Base-by-base conservation (phyloP, 768 basidiomycete species). In the Imleria badia region DNA sequence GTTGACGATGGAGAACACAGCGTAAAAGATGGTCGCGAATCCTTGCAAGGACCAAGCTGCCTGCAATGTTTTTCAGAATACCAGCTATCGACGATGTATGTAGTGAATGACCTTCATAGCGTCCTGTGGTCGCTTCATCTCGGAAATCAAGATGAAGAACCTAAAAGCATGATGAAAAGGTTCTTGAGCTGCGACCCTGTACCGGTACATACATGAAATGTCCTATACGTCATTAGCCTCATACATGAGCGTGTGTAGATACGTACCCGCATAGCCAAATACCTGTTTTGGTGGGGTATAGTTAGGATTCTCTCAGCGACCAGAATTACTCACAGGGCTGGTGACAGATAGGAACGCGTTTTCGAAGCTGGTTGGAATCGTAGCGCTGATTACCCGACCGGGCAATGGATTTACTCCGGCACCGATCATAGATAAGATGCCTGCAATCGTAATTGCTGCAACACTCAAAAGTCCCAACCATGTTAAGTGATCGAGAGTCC, bases 61-160 rank as follows among this genome's bases (percentile, higher is more conserved):
- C 56, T 57, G 41, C 6, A 23, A 17, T 22, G 9, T 39, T 19
- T 12, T 41, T 48, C n/a, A 36, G 34, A 30, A 55, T 15, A n/a
- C 26, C 15, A 31, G 11, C 5, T n/a, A 30, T 23, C 31, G 23
- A 45, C 6, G 14, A 20, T 34, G 9, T 11, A 76, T 78, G 52
- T 11, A 17, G 22, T 42, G 23, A 39, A 19, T 35, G 14, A 80
- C 81, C 73, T 82, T 82, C 78, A 82, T 82, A 7, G 80, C 80
- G 58, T 82, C 80, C 56, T 76, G 63, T 1, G 82, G 80, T 26
- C 59, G 62, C 20, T 66, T 67, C 82, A 82, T 82, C 60, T 83
- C 81, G 14, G 81, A 82, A 30, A 81, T 81, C n/a, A 82, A 63
- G 38, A 82, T 76, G 58, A 82, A 82, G 61, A 82, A 82, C 77